A percentile compares a stretch with the other conserved stretches of the same genome.
These are phyloP conservation scores for Pelagomonas calceolata DNA, from an alignment of 108 stramenopile species.

Conservation along the genomic window DNA sequence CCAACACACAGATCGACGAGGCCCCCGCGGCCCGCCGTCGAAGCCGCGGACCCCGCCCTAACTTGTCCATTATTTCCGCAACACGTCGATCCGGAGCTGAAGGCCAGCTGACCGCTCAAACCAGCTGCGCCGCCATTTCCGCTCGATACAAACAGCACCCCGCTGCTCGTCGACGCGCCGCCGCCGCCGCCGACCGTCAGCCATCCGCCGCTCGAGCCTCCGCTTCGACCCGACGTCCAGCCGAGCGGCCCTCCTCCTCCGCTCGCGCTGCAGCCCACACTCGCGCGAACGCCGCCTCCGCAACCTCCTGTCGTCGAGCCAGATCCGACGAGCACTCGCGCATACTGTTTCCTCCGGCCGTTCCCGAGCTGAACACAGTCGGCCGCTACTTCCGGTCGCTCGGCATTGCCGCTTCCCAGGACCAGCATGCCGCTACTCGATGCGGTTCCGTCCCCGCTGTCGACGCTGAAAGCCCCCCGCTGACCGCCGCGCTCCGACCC, in stretches of 20 bases:
- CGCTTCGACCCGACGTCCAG: not conserved
- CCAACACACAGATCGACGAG: not conserved
- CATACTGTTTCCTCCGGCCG: conserved; percentile 21
- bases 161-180: not conserved
- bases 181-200: not conserved
- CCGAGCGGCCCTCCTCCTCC: not conserved
- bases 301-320: not conserved
- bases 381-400: not conserved
- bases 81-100: not conserved
- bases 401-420: conserved; percentile 13
- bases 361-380: conserved; percentile 20
- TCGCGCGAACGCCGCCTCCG: not conserved
- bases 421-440: conserved; percentile 13
- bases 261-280: conserved; percentile 6
- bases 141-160: not conserved
- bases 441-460: conserved; percentile 4
- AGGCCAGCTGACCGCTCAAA: not conserved
- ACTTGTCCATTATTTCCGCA: not conserved
- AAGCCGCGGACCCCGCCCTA: not conserved
- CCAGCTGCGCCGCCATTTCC: not conserved
- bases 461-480: not conserved
- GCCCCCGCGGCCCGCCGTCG: conserved; percentile 1
- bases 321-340: conserved; percentile 9
- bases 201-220: not conserved
- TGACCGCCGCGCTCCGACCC: not conserved